phyloP scores from a whole-genome alignment of 176 grass and related monocot genomes.

The Otatea glauca region DNA sequence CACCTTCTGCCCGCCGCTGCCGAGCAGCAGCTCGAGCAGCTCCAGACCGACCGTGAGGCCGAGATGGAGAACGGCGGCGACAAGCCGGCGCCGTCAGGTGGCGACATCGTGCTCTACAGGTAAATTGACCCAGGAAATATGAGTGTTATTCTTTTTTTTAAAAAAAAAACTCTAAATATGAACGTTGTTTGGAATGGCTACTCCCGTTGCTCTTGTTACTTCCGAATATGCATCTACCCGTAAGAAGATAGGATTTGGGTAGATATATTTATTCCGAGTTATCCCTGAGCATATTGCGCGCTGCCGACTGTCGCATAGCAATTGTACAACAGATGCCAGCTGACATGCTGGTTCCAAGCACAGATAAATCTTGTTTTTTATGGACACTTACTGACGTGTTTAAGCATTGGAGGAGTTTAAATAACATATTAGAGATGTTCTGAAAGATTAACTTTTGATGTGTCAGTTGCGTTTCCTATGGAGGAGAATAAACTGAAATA shows the following conservation, averaged over 20 bases:
- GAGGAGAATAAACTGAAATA: not conserved
- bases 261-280: not conserved
- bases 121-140: slow-evolving; percentile 34
- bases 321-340: slow-evolving; percentile 13
- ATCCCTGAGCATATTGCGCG: not conserved
- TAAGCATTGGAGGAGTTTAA: not conserved
- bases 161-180: too few species aligned
- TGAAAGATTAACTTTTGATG: not conserved
- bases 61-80: slow-evolving; percentile 54
- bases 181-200: not conserved
- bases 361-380: not conserved
- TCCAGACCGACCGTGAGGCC: slow-evolving; percentile 67
- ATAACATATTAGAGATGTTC: not conserved
- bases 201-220: slow-evolving; percentile 22
- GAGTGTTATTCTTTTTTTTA: too few species aligned
- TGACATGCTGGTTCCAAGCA: slow-evolving; percentile 11
- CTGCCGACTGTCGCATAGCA: slow-evolving; percentile 2
- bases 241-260: slow-evolving; percentile 22
- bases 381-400: not conserved
- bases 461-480: not conserved
- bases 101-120: slow-evolving; percentile 91
- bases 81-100: slow-evolving; percentile 57
- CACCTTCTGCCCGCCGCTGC: slow-evolving; percentile 86
- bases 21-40: slow-evolving; percentile 95
- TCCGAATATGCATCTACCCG: not conserved